Conservation (phyloP, 2,329 filamentous ascomycete genomes). For the Neodidymelliopsis sp. region DNA sequence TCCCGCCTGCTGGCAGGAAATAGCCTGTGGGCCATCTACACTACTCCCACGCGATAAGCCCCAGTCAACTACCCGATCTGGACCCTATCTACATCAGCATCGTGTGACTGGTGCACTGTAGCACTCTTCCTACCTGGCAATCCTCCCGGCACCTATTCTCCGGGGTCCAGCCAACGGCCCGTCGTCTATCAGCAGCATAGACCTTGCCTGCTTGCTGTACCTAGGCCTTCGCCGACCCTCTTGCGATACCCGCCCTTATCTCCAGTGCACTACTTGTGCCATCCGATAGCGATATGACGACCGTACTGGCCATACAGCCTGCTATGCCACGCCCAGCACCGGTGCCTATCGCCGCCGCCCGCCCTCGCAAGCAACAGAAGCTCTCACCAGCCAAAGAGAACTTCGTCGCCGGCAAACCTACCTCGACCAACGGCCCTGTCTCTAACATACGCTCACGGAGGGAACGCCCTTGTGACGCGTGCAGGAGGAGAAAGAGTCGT, state of each 20-base stretch:
- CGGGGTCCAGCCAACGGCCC: conserved; percentile 43
- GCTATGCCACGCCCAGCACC: conserved; percentile 54
- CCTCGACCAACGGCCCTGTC: conserved; percentile 43
- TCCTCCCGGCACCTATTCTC: conserved; percentile 24
- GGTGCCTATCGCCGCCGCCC: conserved; percentile 56
- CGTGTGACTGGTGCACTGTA: conserved; percentile 41
- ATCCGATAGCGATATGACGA: conserved; percentile 53
- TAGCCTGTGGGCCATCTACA: conserved; percentile 32
- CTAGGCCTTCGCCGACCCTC: conserved; percentile 29
- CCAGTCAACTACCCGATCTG: conserved; percentile 37
- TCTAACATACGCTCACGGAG: conserved; percentile 51
- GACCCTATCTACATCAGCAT: conserved; percentile 32
- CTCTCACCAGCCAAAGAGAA: conserved; percentile 54
- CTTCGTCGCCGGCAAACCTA: conserved; percentile 49
- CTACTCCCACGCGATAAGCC: conserved; percentile 51
- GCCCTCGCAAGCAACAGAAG: conserved; percentile 50
- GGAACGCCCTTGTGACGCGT: conserved; percentile 67
- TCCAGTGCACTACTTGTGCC: conserved; percentile 30
- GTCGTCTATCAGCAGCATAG: conserved; percentile 34
- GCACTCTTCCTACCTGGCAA: conserved; percentile 25
- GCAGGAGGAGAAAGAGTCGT: conserved; percentile 74
- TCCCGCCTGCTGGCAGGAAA: conserved; percentile 27
- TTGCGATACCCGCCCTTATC: conserved; percentile 38
- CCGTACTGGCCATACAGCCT: conserved; percentile 57
- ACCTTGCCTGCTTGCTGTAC: conserved; percentile 29